Evolutionary conservation across 2,329 filamentous ascomycete species (phyloP).

Genomic region (Torrubiella hemipterigena): DNA sequence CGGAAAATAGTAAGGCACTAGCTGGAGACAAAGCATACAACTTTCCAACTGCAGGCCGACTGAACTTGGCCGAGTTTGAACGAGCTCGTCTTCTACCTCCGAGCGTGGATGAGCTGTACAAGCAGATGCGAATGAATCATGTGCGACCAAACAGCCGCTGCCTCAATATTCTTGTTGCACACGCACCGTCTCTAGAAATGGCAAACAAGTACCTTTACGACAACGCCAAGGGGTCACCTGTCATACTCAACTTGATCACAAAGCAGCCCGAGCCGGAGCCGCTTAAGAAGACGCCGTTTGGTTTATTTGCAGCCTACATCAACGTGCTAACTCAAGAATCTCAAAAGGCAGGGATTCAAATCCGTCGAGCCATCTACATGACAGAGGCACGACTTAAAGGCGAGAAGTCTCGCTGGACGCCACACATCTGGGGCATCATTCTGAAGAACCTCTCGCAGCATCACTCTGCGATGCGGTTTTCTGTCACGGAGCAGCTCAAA

Average conservation of each 20-base stretch:
- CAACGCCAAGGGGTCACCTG: slow-evolving; percentile 14
- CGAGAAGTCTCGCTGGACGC: slow-evolving; percentile 14
- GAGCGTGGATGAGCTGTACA: slow-evolving; percentile 43
- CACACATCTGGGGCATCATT: slow-evolving; percentile 20
- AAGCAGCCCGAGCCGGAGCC: slow-evolving; percentile 12
- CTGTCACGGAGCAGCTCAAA: slow-evolving; percentile 16
- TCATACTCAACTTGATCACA: slow-evolving; percentile 9
- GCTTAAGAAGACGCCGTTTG: slow-evolving; percentile 14
- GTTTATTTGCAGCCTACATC: slow-evolving; percentile 39
- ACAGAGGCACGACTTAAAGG: slow-evolving; percentile 13
- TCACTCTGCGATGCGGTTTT: slow-evolving; percentile 14
- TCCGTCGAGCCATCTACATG: slow-evolving; percentile 19
- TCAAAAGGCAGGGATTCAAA: slow-evolving; percentile 11
- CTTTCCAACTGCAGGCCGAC: slow-evolving; percentile 18
- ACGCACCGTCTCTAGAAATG: slow-evolving; percentile 33
- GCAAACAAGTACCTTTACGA: slow-evolving; percentile 39
- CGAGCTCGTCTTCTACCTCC: slow-evolving; percentile 51
- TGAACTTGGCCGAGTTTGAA: slow-evolving; percentile 53
- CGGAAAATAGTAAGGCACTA: slow-evolving; percentile 18
- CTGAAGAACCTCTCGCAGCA: slow-evolving; percentile 20
- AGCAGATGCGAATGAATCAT: slow-evolving; percentile 39
- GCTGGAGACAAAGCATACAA: slow-evolving; percentile 51
- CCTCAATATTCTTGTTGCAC: slow-evolving; percentile 42
- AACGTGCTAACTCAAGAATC: slow-evolving; percentile 14
- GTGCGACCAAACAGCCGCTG: slow-evolving; percentile 36